Conservation (phyloP, 768 basidiomycete species). For the Sporobolomyces pararoseus region DNA sequence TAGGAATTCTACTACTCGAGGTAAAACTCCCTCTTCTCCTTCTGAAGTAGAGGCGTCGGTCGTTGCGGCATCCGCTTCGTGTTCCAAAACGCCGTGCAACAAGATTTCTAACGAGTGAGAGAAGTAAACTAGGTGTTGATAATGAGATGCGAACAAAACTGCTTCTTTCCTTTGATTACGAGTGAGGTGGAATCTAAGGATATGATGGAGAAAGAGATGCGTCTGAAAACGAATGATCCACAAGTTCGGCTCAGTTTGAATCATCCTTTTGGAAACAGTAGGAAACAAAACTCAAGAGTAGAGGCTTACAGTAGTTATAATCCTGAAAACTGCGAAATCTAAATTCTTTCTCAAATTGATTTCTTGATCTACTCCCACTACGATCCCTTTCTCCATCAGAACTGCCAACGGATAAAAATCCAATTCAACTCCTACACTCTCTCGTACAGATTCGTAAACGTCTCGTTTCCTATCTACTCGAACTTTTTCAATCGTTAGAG, state of each 20-base stretch:
- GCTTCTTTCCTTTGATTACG: slow-evolving; percentile 64
- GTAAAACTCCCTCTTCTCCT: slow-evolving; percentile 54
- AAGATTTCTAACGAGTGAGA: slow-evolving; percentile 90
- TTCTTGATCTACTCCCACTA: slow-evolving; percentile 92
- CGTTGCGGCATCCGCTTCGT: slow-evolving; percentile 59
- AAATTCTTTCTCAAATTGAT: slow-evolving; percentile 67
- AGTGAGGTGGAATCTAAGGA: slow-evolving; percentile 76
- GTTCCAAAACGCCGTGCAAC: slow-evolving; percentile 86
- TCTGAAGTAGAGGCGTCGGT: not conserved
- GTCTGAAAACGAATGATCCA: slow-evolving; percentile 57
- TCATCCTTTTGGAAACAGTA: too few relatives aligned
- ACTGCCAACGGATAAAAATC: slow-evolving; percentile 96
- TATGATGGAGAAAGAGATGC: slow-evolving; percentile 87
- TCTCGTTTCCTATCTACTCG: slow-evolving; percentile 51
- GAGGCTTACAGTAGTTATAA: slow-evolving; percentile 71
- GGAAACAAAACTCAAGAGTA: not conserved
- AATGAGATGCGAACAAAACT: slow-evolving; percentile 77
- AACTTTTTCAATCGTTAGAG: slow-evolving; percentile 76
- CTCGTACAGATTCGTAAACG: slow-evolving; percentile 64
- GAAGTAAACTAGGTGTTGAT: slow-evolving; percentile 84
- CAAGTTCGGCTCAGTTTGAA: not conserved
- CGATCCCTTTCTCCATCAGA: slow-evolving; percentile 97
- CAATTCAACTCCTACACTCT: slow-evolving; percentile 84
- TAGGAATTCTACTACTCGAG: slow-evolving; percentile 76
- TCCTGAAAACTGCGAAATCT: slow-evolving; percentile 85